Percentiles rank a stretch among this genome's conserved stretches.
phyloP scores from a whole-genome alignment of 106 monocot genomes.

The Phalaenopsis equestris region DNA sequence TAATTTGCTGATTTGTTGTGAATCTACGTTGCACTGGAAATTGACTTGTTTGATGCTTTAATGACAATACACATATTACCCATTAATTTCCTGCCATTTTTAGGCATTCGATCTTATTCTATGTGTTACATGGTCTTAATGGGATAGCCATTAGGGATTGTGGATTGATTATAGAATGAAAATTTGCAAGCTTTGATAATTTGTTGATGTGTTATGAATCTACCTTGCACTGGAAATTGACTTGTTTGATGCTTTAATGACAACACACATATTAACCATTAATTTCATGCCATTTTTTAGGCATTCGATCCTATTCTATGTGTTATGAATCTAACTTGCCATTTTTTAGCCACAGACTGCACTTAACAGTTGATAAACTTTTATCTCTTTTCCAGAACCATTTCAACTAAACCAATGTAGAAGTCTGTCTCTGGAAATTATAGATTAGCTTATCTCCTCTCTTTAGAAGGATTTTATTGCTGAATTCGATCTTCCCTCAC shows the following conservation, averaged over 20 bases:
- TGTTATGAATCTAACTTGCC: no score
- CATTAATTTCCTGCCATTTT: background rate
- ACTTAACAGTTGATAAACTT: constrained; percentile 1
- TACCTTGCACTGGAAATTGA: background rate
- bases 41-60: background rate
- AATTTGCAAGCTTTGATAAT: background rate
- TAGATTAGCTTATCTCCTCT: background rate
- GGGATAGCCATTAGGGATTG: background rate
- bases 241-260: background rate
- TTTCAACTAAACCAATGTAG: background rate
- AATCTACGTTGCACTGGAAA: background rate
- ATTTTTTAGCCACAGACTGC: no score
- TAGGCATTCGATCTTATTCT: background rate
- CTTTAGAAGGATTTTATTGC: constrained; percentile 16
- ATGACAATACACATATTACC: background rate
- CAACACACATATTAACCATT: background rate
- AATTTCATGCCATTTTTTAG: background rate
- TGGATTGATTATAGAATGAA: background rate
- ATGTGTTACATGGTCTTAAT: no score
- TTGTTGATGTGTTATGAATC: background rate
- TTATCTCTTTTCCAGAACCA: constrained; percentile 3
- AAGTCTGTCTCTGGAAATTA: background rate
- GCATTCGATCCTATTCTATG: background rate
- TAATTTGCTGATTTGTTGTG: background rate
- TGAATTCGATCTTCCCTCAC: constrained; percentile 10